Percentiles rank a stretch among this genome's conserved stretches.
These are phyloP conservation scores for Colletotrichum trifolii DNA, from an alignment of 2,329 filamentous ascomycete species.

Conservation along the genomic window DNA sequence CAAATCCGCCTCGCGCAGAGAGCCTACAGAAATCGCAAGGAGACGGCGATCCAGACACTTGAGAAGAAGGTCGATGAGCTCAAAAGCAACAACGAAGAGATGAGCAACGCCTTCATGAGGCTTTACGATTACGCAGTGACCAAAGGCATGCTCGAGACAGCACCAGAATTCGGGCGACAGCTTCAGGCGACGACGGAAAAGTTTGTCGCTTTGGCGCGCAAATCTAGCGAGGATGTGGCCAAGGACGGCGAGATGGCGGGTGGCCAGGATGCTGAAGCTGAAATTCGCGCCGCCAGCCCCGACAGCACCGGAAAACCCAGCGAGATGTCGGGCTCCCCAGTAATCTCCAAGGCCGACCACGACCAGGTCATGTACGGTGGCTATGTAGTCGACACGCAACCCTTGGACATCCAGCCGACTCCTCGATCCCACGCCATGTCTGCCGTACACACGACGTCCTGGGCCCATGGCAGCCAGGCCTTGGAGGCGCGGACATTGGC, in stretches of 20 bases:
- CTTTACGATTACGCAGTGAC: constrained; percentile 72
- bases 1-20: constrained; percentile 89
- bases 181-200: constrained; percentile 67
- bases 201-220: constrained; percentile 66
- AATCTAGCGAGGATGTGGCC: constrained; percentile 53
- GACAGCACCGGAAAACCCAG: constrained; percentile 3
- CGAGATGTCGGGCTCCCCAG: constrained; percentile 36
- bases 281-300: constrained; percentile 19
- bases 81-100: constrained; percentile 76
- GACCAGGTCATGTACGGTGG: constrained; percentile 41
- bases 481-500: neutral
- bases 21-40: constrained; percentile 87
- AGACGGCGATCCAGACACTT: constrained; percentile 79
- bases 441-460: constrained; percentile 25
- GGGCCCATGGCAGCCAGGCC: constrained; percentile 1
- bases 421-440: constrained; percentile 3
- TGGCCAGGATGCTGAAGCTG: constrained; percentile 24
- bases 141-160: constrained; percentile 66
- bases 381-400: constrained; percentile 41
- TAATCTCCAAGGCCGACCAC: constrained; percentile 8
- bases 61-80: constrained; percentile 77
- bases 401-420: neutral
- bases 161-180: constrained; percentile 67
- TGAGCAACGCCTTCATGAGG: constrained; percentile 76
- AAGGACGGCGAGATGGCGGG: constrained; percentile 42